Conservation (phyloP, 2,329 filamentous ascomycete species). For the Exophiala mesophila region DNA sequence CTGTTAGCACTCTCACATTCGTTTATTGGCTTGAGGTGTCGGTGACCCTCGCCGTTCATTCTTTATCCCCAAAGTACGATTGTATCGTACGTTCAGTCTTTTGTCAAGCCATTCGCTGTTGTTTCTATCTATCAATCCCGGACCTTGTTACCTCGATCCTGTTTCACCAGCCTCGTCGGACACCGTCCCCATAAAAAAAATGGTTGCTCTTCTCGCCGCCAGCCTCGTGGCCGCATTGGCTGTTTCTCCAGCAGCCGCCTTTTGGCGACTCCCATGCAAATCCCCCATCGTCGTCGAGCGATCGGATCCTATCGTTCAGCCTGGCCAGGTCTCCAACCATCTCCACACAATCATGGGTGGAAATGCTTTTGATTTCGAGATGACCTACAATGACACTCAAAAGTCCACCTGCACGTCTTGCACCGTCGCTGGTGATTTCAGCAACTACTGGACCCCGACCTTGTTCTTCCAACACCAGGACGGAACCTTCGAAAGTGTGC, state of each 20-base stretch:
- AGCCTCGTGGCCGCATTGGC: constrained; percentile 20
- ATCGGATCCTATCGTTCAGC: constrained; percentile 62
- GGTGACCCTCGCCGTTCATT: constrained; percentile 22
- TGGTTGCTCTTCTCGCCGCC: constrained; percentile 17
- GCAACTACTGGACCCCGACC: constrained; percentile 71
- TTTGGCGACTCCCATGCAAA: constrained; percentile 28
- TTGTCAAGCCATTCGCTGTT: constrained; percentile 18
- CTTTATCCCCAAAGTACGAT: constrained; percentile 21
- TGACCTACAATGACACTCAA: constrained; percentile 32
- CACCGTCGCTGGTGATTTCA: constrained; percentile 62
- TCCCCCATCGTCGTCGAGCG: constrained; percentile 31
- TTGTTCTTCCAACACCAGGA: constrained; percentile 64
- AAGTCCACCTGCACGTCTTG: constrained; percentile 67
- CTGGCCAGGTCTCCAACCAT: constrained; percentile 56
- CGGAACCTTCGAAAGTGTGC: constrained; percentile 60
- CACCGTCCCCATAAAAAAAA: too few species aligned
- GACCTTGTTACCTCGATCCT: too few species aligned
- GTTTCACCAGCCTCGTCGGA: too few species aligned
- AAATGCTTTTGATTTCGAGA: constrained; percentile 60
- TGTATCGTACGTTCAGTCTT: constrained; percentile 21
- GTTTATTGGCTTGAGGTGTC: constrained; percentile 20
- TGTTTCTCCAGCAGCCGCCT: constrained; percentile 25
- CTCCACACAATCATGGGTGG: constrained; percentile 68
- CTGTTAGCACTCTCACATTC: constrained; percentile 18
- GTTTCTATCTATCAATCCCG: constrained; percentile 1